A percentile compares a stretch with the other conserved stretches of the same genome.
Evolutionary conservation across 1,284 basidiomycete species (phyloP).

Genomic region (Ceratobasidium sp.): DNA sequence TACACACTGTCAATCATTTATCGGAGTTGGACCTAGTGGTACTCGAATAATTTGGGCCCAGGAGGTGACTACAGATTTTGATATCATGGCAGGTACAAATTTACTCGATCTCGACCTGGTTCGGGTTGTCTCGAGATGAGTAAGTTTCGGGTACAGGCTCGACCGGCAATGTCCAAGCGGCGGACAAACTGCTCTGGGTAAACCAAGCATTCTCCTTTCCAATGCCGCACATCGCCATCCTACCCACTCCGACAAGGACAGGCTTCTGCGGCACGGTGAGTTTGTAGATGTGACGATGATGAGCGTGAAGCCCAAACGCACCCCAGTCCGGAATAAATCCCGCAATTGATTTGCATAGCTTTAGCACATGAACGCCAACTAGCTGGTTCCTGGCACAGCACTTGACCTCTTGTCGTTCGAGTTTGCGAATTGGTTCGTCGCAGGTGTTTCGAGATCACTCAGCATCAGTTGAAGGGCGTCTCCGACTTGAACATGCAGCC

Average conservation of each 20-base stretch:
- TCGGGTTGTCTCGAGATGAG: conserved; percentile 1
- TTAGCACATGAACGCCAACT: not conserved
- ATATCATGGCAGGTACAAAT: not conserved
- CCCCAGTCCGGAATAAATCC: not conserved
- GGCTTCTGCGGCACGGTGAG: not conserved
- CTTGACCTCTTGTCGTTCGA: conserved; percentile 13
- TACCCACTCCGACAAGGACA: not conserved
- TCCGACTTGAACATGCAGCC: conserved; percentile 37
- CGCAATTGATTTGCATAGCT: not conserved
- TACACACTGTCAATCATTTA: not conserved
- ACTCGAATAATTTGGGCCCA: not conserved
- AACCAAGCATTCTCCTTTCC: not conserved
- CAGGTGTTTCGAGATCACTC: conserved; percentile 33
- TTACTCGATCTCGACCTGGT: not conserved
- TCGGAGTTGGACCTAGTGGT: too few relatives aligned
- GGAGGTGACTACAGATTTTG: not conserved
- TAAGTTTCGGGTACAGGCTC: not conserved
- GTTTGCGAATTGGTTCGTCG: not conserved
- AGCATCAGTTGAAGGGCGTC: conserved; percentile 35
- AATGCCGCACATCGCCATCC: not conserved
- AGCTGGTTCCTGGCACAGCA: not conserved
- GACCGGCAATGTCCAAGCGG: not conserved
- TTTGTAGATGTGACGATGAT: not conserved
- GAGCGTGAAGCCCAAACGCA: conserved; percentile 14
- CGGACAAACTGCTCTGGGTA: not conserved